Conservation (phyloP, 2,329 filamentous ascomycete species). For the Sclerotinia sclerotiorum region DNA sequence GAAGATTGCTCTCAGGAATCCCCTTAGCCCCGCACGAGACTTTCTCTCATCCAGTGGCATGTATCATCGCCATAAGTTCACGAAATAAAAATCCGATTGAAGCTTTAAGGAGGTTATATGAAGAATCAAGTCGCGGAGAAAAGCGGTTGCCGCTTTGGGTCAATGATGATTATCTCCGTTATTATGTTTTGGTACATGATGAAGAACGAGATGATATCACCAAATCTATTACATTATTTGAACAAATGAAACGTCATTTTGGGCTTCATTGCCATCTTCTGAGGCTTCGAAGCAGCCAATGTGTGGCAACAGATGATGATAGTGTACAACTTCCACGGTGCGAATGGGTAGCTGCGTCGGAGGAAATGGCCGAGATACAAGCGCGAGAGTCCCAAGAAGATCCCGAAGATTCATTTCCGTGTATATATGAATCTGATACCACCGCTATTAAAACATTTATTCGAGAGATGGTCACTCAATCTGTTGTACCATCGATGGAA, state of each 20-base stretch:
- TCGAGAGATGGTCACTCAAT: slow-evolving; percentile 92
- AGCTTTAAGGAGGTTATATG: slow-evolving; percentile 79
- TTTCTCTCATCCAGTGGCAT: slow-evolving; percentile 90
- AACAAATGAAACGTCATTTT: slow-evolving; percentile 99
- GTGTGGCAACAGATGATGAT: slow-evolving; percentile 87
- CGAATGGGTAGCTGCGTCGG: slow-evolving; percentile 85
- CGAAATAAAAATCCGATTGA: slow-evolving; percentile 81
- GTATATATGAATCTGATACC: slow-evolving; percentile 89
- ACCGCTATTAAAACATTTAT: slow-evolving; percentile 86
- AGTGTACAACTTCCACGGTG: slow-evolving; percentile 76
- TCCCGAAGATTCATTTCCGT: slow-evolving; percentile 69
- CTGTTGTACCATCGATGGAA: slow-evolving; percentile 94
- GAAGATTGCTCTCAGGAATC: slow-evolving; percentile 76
- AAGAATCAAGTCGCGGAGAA: slow-evolving; percentile 76
- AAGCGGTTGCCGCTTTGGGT: slow-evolving; percentile 79
- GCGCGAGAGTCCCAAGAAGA: slow-evolving; percentile 67
- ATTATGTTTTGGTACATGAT: slow-evolving; percentile 95
- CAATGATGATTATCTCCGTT: slow-evolving; percentile 86
- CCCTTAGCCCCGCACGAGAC: slow-evolving; percentile 84
- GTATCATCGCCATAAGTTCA: slow-evolving; percentile 93
- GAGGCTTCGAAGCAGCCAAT: slow-evolving; percentile 78
- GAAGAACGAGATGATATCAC: slow-evolving; percentile 93
- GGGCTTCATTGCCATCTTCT: slow-evolving; percentile 93
- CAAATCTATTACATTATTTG: slow-evolving; percentile 85
- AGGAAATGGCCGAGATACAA: slow-evolving; percentile 76